Percentiles rank a stretch among this genome's conserved stretches.
phyloP scores from a whole-genome alignment of 441 rosid species.

The Erodium texanum region DNA sequence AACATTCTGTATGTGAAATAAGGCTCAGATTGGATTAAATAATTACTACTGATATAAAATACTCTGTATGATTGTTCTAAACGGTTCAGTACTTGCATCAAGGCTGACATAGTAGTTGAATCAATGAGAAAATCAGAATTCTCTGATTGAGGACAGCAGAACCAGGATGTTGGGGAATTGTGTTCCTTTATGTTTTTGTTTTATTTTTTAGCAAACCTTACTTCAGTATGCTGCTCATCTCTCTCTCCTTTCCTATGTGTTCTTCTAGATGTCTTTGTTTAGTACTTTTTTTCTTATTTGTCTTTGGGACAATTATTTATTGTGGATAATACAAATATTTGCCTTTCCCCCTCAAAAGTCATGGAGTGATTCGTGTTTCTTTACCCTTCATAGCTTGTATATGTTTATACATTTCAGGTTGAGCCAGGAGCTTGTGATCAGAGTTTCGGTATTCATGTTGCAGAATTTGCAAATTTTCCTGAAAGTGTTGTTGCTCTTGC shows the following conservation, averaged over 20 bases:
- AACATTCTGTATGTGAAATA: neutral
- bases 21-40: neutral
- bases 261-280: neutral
- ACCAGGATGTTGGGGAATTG: neutral
- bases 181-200: neutral
- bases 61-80: neutral
- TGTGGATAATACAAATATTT: neutral
- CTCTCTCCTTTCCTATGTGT: neutral
- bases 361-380: neutral
- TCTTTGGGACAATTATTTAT: neutral
- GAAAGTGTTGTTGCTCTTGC: slow-evolving; percentile 88
- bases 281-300: neutral
- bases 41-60: neutral
- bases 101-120: neutral
- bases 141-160: neutral
- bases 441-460: slow-evolving; percentile 98
- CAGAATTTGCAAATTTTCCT: slow-evolving; percentile 96
- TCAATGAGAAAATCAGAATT: neutral
- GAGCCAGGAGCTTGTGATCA: slow-evolving; percentile 97
- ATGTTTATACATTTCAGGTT: slow-evolving; percentile 39
- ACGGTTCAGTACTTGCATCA: neutral
- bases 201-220: neutral
- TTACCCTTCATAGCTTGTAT: slow-evolving; percentile 2
- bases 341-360: neutral
- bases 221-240: neutral